Conservation (phyloP, 2,329 filamentous ascomycete genomes). For the Talaromyces sp. region DNA sequence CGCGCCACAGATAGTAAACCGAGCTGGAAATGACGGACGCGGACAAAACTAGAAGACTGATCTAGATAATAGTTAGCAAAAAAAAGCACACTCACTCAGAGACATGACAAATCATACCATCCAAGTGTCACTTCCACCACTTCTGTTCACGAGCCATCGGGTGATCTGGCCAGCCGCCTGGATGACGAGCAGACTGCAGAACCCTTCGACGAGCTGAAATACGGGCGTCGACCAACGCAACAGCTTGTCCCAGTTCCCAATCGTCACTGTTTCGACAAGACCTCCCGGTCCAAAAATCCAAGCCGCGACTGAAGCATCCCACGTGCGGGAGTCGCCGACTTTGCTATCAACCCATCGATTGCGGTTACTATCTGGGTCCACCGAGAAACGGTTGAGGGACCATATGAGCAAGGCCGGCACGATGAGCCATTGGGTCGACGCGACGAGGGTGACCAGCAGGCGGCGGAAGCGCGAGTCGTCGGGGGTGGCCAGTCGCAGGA, state of each 20-base stretch:
- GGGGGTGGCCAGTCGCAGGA: slow-evolving; percentile 75
- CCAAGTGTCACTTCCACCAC: slow-evolving; percentile 89
- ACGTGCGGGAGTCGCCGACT: not conserved
- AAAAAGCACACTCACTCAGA: not conserved
- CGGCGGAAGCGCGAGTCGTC: slow-evolving; percentile 69
- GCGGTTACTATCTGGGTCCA: slow-evolving; percentile 62
- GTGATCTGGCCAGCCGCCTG: slow-evolving; percentile 93
- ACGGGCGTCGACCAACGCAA: slow-evolving; percentile 87
- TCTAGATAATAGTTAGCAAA: slow-evolving; percentile 48
- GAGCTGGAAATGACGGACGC: slow-evolving; percentile 90
- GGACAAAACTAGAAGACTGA: slow-evolving; percentile 79
- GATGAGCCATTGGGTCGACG: slow-evolving; percentile 77
- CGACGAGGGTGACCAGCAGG: slow-evolving; percentile 63
- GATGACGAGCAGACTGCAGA: slow-evolving; percentile 93
- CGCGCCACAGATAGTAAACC: slow-evolving; percentile 93
- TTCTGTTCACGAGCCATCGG: slow-evolving; percentile 84
- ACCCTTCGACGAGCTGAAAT: slow-evolving; percentile 92
- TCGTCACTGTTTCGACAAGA: slow-evolving; percentile 69
- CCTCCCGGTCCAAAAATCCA: slow-evolving; percentile 88
- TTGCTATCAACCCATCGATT: slow-evolving; percentile 77
- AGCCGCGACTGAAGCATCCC: slow-evolving; percentile 63
- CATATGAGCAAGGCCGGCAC: slow-evolving; percentile 86
- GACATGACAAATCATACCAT: slow-evolving; percentile 60
- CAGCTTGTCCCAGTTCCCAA: slow-evolving; percentile 84
- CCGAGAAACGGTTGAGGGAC: slow-evolving; percentile 90